Evolutionary conservation across 1,284 basidiomycete genomes (phyloP).

Genomic region (Apiotrichum veenhuisii): DNA sequence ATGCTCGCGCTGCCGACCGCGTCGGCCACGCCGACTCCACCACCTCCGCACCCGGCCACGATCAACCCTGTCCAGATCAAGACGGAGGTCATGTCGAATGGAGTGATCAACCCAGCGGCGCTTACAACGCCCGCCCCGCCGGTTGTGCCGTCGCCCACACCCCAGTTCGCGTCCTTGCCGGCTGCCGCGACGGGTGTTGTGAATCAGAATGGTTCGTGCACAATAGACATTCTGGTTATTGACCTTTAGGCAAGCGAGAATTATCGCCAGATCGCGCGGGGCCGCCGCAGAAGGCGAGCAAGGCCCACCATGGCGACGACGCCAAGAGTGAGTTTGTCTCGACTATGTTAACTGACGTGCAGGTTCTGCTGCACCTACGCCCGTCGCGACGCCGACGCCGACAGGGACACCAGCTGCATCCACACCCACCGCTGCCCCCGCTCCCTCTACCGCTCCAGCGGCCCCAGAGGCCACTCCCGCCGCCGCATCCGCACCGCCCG

Average conservation of each 20-base stretch:
- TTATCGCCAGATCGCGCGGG: slow-evolving; percentile 13
- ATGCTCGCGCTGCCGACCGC: background rate
- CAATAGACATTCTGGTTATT: background rate
- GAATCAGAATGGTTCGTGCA: slow-evolving; percentile 18
- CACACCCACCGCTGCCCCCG: background rate
- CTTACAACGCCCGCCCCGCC: background rate
- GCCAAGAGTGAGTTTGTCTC: slow-evolving; percentile 5
- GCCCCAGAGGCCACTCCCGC: background rate
- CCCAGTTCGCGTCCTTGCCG: background rate
- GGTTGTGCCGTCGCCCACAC: background rate
- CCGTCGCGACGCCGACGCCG: background rate
- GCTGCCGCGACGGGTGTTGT: background rate
- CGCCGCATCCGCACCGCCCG: background rate
- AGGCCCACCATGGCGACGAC: slow-evolving; percentile 11
- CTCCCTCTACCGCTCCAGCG: background rate
- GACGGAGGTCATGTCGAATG: too few relatives aligned
- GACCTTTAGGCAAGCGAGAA: slow-evolving; percentile 16
- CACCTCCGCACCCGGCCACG: background rate
- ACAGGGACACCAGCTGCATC: background rate
- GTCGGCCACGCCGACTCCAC: slow-evolving; percentile 4
- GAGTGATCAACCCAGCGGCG: too few relatives aligned
- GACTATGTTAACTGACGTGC: background rate
- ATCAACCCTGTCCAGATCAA: background rate
- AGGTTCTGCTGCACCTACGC: background rate
- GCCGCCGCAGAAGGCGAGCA: slow-evolving; percentile 17